Evolutionary conservation across 2,329 filamentous ascomycete species (phyloP), one percentile per base, ranked within the genome.

Genomic region (Stromatinia cepivora): DNA sequence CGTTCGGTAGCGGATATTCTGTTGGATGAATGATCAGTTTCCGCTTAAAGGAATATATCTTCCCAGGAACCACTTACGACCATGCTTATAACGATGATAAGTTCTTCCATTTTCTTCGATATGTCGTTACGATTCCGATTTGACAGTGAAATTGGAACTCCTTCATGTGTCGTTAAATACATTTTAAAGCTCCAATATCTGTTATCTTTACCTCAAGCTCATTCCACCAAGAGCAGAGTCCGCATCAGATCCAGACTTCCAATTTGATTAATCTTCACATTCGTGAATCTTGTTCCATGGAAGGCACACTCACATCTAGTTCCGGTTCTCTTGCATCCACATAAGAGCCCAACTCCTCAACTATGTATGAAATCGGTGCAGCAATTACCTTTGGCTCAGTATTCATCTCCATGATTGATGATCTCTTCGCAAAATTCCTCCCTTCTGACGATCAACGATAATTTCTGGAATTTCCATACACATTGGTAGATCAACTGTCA

Each of bases 81-180:
- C 58, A 50, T 64, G 34, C n/a, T 64, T 63, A 28, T 63, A 69
- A 20, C 58, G 57, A 56, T 69, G 66, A 54, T 69, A 69, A 11
- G 66, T 69, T 39, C 66, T 39, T 34, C 66, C 66, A 54, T 69
- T 69, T 22, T 69, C 66, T 36, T 69, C 66, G 8, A 67, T 46
- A 45, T 66, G 63, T 34, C 42, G 36, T 34, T 66, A 66, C 15
- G 57, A 57, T 7, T 66, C 63, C 42, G 63, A 66, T 42, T 66
- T 50, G 42, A 66, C 50, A 31, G 63, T 56, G 15, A 45, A 53
- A 20, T 56, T 53, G 15, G 63, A 66, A 28, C 63, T 57, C 25
- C 63, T 66, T 42, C 5, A 34, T 34, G n/a, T 20, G 22, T n/a
- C 58, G 50, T 66, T 22, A 66, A 34, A 57, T 56, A n/a, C 7